Evolutionary conservation across 129 eudicot species (phyloP), one percentile per base, ranked within the genome.

Genomic region (Solidago caesia): DNA sequence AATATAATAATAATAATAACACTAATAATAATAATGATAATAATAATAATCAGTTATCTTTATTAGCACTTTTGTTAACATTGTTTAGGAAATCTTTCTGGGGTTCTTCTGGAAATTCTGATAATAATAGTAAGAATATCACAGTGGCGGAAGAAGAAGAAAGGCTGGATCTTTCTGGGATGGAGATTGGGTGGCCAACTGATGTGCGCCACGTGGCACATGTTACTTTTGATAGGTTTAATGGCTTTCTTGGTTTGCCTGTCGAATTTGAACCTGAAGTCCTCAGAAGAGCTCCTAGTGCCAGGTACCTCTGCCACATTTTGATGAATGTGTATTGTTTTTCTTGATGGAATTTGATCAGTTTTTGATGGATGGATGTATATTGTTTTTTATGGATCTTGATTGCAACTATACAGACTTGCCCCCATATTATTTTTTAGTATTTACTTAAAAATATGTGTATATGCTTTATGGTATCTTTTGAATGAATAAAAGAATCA

Each of bases 211-310:
- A 93, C 84, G 98, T 93, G 75, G 91, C 93, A 14, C 98, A 93
- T 85, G 98, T 90, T 5, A 93, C 98, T 6, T 93, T 93, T 64
- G 98, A 93, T 75, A 86, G 97, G 84, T 93, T 93, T 78, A 84
- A 90, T 83, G 98, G 98, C 25, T 93, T 93, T 86, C 80, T 93
- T 81, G 98, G 98, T 26, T 80, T 93, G 89, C 98, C 98, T 83
- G 96, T 86, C 74, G 98, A 93, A 70, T 93, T 93, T 78, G 97
- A 93, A 77, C 98, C 96, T 80, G 97, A 93, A 75, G 91, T 90
- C 27, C 92, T 88, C 51, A 76, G 87, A 61, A 88, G 97, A 77
- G 91, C 98, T 52, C 98, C 98, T 60, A 93, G 98, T 82, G 98
- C 98, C 11, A 93, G 98, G 98, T 93, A 79, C 51, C 16, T 13